Evolutionary conservation across 2,329 filamentous ascomycete genomes (phyloP), one percentile per base, ranked within the genome.

Genomic region (Beauveria sp.): DNA sequence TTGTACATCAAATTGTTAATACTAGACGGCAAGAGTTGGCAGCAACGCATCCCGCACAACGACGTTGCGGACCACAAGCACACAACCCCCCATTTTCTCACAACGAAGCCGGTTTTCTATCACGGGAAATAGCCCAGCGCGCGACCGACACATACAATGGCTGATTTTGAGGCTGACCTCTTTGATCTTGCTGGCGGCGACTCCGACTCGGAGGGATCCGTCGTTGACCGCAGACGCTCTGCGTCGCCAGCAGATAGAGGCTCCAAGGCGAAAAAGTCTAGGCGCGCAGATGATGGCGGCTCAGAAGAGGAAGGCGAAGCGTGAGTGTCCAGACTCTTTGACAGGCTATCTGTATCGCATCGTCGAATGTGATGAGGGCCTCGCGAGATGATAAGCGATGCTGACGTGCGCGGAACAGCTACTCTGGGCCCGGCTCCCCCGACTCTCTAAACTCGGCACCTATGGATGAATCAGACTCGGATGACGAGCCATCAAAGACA

Each of bases 81-180:
- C 9, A 34, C 6, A 54, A 54, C 5, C 52, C 42, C 8, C n/a
- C 43, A 14, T 47, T 46, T n/a, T 8, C n/a, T 10, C 16, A 45
- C 49, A 38, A 53, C 43, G 45, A 20, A 43, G n/a, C 26, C 45
- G 30, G 30, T 22, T 10, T 5, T 2, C 9, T 34, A 51, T 26
- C 52, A 10, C n/a, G 38, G 26, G 18, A n/a, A 49, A 43, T 28
- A 60, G 34, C 18, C 16, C 26, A 47, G 42, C 22, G 28, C 14
- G 42, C 26, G 20, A 57, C 43, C 28, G 6, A 38, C 16, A 50
- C 16, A 62, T 64, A 81, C 66, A 70, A 96, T 96, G 92, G 89
- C 90, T 61, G 90, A 93, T 71, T 84, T 97, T 67, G 93, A 98
- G 72, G 92, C 93, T 69, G 93, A 97, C 78, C 87, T 98, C 66